Evolutionary conservation across 2,329 filamentous ascomycete genomes (phyloP).

Genomic region (Pseudocercospora ulei): DNA sequence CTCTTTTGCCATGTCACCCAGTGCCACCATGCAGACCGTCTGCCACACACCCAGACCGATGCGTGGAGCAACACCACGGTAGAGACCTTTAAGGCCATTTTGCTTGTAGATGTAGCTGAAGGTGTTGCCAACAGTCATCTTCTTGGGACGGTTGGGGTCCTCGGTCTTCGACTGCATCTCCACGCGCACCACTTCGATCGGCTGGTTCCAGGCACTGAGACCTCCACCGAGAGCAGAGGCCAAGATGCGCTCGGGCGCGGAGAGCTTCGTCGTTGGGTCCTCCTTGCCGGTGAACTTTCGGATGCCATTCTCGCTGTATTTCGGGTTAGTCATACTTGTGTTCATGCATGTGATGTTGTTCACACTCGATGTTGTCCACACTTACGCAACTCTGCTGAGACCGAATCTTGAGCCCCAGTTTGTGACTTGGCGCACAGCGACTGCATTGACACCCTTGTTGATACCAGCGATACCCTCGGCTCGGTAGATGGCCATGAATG

Average conservation of each 20-base stretch:
- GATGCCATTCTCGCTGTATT: constrained; percentile 62
- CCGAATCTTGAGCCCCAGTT: constrained; percentile 98
- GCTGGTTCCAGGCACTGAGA: constrained; percentile 96
- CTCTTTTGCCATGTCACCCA: constrained; percentile 73
- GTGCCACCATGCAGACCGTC: constrained; percentile 98
- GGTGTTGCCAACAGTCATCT: constrained; percentile 87
- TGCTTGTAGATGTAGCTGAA: constrained; percentile 76
- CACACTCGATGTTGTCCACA: constrained; percentile 6
- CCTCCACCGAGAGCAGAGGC: constrained; percentile 84
- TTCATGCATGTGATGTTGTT: not conserved
- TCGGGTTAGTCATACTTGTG: constrained; percentile 9
- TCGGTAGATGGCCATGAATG: constrained; percentile 95
- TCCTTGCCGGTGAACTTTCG: constrained; percentile 68
- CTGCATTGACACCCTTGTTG: constrained; percentile 97
- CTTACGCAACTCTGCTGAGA: constrained; percentile 66
- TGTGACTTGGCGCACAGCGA: constrained; percentile 97
- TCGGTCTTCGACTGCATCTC: constrained; percentile 99
- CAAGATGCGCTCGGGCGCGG: constrained; percentile 73
- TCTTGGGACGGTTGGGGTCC: constrained; percentile 96
- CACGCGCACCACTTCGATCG: constrained; percentile 97
- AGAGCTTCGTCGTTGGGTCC: constrained; percentile 61
- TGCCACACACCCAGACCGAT: constrained; percentile 97
- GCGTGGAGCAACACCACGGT: constrained; percentile 87
- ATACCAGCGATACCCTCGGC: constrained; percentile 89
- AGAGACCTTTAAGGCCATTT: constrained; percentile 84